Evolutionary conservation across 163 green algal genomes (phyloP).

Genomic region (Scenedesmus sp.): DNA sequence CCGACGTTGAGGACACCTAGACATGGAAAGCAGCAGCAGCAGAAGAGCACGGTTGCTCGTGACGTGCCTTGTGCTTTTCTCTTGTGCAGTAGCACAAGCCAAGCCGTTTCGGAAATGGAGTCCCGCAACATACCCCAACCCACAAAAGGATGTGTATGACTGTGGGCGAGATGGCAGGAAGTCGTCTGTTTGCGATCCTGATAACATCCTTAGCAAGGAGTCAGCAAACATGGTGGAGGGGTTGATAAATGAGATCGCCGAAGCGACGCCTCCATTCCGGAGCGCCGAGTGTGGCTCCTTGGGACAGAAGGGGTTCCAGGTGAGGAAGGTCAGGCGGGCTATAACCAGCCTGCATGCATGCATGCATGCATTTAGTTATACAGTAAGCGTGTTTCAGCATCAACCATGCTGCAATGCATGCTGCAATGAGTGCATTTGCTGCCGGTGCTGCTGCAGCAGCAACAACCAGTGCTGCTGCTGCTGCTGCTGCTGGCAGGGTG

Average conservation of each 20-base stretch:
- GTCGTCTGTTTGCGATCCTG: conserved; percentile 78
- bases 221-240: conserved; percentile 70
- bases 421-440: neutral
- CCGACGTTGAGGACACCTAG: neutral
- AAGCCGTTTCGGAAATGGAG: conserved; percentile 56
- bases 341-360: neutral
- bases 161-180: conserved; percentile 65
- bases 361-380: neutral
- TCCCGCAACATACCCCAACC: conserved; percentile 72
- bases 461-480: no score
- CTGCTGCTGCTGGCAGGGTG: neutral
- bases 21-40: conserved; percentile 2
- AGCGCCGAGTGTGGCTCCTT: conserved; percentile 54
- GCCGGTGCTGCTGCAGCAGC: neutral
- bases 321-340: neutral
- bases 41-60: neutral
- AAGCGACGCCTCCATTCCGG: conserved; percentile 65
- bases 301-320: conserved; percentile 69
- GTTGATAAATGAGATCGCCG: conserved; percentile 72
- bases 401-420: neutral
- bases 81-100: neutral
- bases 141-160: conserved; percentile 58
- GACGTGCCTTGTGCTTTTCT: neutral
- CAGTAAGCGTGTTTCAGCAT: neutral
- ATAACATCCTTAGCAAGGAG: conserved; percentile 65